phyloP scores from a whole-genome alignment of 805 yeast species.

The Schizosaccharomyces octosporus region DNA sequence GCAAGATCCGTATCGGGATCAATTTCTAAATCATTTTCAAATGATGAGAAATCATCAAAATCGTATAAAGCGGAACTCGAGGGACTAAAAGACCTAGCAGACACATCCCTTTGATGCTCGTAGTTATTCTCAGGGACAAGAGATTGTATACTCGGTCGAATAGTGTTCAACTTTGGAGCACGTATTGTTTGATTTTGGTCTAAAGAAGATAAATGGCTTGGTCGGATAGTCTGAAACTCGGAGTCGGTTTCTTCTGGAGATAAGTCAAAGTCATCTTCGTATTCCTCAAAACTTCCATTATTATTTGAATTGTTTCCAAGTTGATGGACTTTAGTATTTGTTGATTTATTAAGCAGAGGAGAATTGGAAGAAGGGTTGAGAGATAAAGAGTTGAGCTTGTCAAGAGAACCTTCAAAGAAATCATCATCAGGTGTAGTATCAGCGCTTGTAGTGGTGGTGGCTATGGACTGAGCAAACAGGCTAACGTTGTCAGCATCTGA shows the following conservation, averaged over 20 bases:
- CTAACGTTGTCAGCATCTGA: not conserved
- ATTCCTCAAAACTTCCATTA: no score
- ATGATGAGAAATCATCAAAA: not conserved
- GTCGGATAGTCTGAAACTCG: no score
- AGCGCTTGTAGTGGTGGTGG: not conserved
- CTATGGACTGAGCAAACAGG: slow-evolving; percentile 1
- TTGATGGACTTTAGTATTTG: not conserved
- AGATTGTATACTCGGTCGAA: no score
- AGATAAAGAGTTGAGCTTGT: not conserved
- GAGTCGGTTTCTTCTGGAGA: no score
- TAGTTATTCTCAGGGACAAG: no score
- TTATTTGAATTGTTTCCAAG: not conserved
- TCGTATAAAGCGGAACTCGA: not conserved
- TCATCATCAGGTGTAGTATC: not conserved
- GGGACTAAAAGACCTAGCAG: not conserved
- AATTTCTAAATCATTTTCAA: not conserved
- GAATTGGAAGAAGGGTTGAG: not conserved
- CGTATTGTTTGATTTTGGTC: no score
- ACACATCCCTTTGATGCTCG: not conserved
- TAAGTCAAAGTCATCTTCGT: no score
- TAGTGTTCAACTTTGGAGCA: no score
- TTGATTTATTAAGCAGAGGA: not conserved
- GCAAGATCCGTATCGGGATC: not conserved
- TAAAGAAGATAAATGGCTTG: no score
- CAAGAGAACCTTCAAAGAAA: not conserved